These are phyloP conservation scores for Syzygium syzygioides DNA, from an alignment of 441 rosid species.

Conservation along the genomic window DNA sequence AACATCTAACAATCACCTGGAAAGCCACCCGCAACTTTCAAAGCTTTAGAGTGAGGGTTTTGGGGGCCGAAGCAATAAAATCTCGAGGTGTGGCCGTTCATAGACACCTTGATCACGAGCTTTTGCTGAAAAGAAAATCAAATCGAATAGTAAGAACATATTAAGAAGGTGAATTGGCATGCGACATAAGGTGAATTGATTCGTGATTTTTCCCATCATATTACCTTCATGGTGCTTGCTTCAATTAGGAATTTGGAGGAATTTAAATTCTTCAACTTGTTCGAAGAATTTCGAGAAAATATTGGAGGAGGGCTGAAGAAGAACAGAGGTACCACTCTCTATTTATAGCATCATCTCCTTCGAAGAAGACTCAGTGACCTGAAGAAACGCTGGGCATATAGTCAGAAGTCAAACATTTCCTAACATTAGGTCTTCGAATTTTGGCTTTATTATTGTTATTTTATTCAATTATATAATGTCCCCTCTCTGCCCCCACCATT, in stretches of 20 bases:
- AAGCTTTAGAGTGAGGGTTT: background rate
- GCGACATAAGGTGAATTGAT: background rate
- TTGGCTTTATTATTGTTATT: background rate
- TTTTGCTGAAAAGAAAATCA: background rate
- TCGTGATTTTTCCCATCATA: background rate
- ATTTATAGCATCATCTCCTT: background rate
- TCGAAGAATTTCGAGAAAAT: background rate
- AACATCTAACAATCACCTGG: background rate
- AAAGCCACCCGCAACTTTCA: background rate
- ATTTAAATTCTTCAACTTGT: background rate
- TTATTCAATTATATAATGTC: background rate
- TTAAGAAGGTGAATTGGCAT: background rate
- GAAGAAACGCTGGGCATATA: background rate
- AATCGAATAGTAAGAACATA: background rate
- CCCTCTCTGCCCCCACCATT: background rate
- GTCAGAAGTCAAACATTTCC: background rate
- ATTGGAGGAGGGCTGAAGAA: background rate
- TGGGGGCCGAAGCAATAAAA: background rate
- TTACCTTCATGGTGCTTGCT: background rate
- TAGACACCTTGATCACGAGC: background rate
- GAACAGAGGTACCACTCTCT: background rate
- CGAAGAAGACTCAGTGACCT: background rate
- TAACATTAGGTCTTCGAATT: background rate
- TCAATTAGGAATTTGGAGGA: background rate
- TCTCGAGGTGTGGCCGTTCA: background rate